Percentiles rank a stretch among this genome's conserved stretches.
Conservation (phyloP, 1,139 yeast genomes). For the Lodderomyces margitis region DNA sequence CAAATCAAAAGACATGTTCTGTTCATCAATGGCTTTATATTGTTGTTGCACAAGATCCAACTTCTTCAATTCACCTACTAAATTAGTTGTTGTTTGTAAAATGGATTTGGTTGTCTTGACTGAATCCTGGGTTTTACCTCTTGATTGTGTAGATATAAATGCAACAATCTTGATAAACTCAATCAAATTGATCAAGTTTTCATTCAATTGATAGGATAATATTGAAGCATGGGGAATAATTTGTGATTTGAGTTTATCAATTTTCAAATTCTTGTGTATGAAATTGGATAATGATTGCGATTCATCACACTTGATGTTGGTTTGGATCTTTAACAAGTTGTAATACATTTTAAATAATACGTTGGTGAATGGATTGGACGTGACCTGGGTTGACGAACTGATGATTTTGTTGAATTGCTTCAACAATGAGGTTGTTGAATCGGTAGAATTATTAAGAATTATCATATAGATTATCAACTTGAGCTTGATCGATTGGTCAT, state of each 20-base stretch:
- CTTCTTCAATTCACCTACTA: slow-evolving; percentile 16
- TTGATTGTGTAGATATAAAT: slow-evolving; percentile 10
- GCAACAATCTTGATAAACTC: slow-evolving; percentile 28
- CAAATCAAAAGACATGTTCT: slow-evolving; percentile 10
- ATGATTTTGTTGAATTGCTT: slow-evolving; percentile 24
- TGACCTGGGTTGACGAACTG: slow-evolving; percentile 15
- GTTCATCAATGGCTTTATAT: slow-evolving; percentile 15
- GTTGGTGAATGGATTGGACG: slow-evolving; percentile 12
- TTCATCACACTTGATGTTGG: slow-evolving; percentile 23
- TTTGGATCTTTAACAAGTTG: slow-evolving; percentile 26
- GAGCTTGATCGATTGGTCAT: slow-evolving; percentile 16
- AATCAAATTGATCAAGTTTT: slow-evolving; percentile 21
- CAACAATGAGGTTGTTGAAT: slow-evolving; percentile 17
- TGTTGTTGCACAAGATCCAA: slow-evolving; percentile 16
- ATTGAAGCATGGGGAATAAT: slow-evolving; percentile 15
- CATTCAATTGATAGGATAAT: slow-evolving; percentile 23
- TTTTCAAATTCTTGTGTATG: slow-evolving; percentile 31
- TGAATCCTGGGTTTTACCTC: slow-evolving; percentile 2
- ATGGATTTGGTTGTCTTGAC: neutral
- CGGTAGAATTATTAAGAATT: slow-evolving; percentile 17
- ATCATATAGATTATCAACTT: slow-evolving; percentile 28
- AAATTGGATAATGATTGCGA: slow-evolving; percentile 28
- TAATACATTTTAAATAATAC: slow-evolving; percentile 26
- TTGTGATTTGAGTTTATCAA: slow-evolving; percentile 21
- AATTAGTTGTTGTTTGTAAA: slow-evolving; percentile 4